Evolutionary conservation across 768 basidiomycete species (phyloP).

Genomic region (Podaxis mareebaensis): DNA sequence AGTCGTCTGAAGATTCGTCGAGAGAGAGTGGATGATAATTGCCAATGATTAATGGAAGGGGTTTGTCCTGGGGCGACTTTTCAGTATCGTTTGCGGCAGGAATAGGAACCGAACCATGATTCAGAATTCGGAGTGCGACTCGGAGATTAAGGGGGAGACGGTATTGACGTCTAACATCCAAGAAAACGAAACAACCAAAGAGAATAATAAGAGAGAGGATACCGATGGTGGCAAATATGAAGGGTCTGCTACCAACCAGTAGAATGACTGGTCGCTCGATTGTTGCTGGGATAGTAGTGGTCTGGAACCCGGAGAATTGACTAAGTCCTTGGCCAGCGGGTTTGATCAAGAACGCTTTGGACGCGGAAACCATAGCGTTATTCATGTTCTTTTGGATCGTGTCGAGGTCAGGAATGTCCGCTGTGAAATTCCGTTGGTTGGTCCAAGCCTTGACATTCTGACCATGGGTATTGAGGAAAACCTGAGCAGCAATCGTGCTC

Average conservation of each 20-base stretch:
- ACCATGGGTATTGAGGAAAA: conserved; percentile 2
- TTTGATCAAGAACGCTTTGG: conserved; percentile 9
- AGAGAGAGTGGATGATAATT: background rate
- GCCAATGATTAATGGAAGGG: conserved; percentile 5
- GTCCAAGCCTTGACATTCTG: background rate
- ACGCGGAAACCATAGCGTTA: conserved; percentile 1
- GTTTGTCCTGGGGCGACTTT: background rate
- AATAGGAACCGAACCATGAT: background rate
- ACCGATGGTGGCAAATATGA: background rate
- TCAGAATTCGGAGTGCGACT: background rate
- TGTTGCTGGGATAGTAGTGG: background rate
- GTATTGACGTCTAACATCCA: background rate
- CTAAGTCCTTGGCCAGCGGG: background rate
- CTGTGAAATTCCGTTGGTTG: background rate
- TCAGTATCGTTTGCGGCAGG: background rate
- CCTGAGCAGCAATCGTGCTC: conserved; percentile 4
- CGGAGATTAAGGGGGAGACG: conserved; percentile 6
- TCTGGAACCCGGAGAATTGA: conserved; percentile 1
- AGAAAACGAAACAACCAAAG: background rate
- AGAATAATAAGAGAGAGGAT: background rate
- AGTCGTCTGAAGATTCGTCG: background rate
- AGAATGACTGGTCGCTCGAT: background rate
- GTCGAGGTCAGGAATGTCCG: background rate
- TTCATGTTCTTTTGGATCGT: conserved; percentile 2
- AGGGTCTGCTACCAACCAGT: conserved; percentile 7